Evolutionary conservation across 495 filamentous ascomycete genomes (phyloP).

Genomic region (Podospora tetraspora): DNA sequence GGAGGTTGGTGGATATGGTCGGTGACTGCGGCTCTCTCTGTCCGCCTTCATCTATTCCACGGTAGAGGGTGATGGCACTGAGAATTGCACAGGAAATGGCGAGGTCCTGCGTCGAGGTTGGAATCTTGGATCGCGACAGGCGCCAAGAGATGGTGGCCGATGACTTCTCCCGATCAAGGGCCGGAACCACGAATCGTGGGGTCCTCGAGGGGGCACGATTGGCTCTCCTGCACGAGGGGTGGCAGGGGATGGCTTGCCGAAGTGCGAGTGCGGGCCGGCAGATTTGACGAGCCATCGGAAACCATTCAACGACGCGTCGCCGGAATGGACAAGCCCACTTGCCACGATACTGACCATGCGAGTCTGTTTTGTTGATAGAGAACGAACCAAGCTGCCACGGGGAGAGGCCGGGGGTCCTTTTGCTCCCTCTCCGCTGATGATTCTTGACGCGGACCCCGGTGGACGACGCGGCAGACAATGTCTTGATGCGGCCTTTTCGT

Average conservation of each 20-base stretch:
- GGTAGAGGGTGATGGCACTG: background rate
- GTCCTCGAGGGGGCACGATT: background rate
- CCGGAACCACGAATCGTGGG: conserved; percentile 7
- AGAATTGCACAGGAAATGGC: background rate
- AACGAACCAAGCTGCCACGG: background rate
- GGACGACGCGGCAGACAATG: background rate
- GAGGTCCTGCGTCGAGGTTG: background rate
- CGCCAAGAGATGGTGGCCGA: conserved; percentile 12
- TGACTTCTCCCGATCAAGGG: conserved; percentile 4
- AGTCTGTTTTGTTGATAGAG: background rate
- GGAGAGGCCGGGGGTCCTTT: background rate
- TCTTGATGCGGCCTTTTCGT: conserved; percentile 2
- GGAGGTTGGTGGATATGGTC: background rate
- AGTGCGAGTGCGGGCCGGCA: background rate
- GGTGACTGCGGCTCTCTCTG: background rate
- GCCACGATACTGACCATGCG: background rate
- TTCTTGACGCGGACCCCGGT: background rate
- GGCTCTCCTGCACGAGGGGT: background rate
- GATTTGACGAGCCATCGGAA: background rate
- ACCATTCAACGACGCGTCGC: background rate
- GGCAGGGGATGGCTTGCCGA: background rate
- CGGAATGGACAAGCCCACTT: background rate
- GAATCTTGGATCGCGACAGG: background rate
- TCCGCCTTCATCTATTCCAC: background rate
- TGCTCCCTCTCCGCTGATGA: background rate